Evolutionary conservation across 805 yeast species (phyloP).

Genomic region (Dipodascopsis uninucleata): DNA sequence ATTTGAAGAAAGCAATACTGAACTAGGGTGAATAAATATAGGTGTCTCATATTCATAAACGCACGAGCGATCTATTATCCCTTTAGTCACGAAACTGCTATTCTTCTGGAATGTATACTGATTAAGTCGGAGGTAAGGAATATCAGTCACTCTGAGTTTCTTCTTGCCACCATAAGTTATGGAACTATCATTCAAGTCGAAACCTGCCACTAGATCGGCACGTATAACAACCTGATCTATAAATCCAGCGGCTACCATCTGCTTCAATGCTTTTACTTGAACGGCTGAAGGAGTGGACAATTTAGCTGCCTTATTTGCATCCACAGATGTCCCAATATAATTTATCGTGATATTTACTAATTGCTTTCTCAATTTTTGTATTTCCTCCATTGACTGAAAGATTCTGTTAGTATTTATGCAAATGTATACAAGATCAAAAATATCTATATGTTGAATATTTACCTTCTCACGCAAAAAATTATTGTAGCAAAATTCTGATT

Average conservation of each 20-base stretch:
- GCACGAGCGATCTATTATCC: conserved; percentile 32
- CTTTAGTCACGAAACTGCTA: conserved; percentile 45
- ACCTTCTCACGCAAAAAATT: conserved; percentile 73
- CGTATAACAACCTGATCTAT: conserved; percentile 86
- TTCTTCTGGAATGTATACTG: conserved; percentile 51
- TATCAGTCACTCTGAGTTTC: conserved; percentile 51
- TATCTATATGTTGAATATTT: neutral
- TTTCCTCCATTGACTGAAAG: conserved; percentile 63
- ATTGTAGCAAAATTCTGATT: conserved; percentile 48
- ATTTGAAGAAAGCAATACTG: conserved; percentile 47
- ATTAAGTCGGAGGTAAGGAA: conserved; percentile 46
- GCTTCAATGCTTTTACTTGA: conserved; percentile 78
- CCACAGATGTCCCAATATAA: conserved; percentile 35
- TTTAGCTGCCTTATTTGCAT: conserved; percentile 16
- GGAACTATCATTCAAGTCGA: neutral
- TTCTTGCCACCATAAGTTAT: conserved; percentile 50
- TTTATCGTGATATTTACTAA: conserved; percentile 68
- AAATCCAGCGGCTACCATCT: conserved; percentile 89
- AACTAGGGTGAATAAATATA: conserved; percentile 78
- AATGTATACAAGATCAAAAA: neutral
- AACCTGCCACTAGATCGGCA: conserved; percentile 63
- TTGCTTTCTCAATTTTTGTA: conserved; percentile 74
- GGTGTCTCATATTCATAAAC: conserved; percentile 46
- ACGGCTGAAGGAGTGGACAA: conserved; percentile 40
- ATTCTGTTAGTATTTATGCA: neutral